Evolutionary conservation across 768 basidiomycete species (phyloP).

Genomic region (Suillus ampliporus): DNA sequence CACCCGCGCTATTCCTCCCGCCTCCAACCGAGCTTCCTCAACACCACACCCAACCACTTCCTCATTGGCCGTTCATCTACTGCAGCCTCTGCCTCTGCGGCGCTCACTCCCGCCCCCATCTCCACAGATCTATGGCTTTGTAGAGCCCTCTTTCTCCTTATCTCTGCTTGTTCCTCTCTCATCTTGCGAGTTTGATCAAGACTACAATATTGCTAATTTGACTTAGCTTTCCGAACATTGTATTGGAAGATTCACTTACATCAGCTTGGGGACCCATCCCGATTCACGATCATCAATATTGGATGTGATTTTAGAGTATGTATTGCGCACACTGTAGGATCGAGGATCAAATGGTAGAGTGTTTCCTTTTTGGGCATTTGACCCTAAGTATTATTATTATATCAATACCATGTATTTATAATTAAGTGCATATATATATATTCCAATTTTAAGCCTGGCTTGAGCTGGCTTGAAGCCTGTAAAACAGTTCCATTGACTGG

Average conservation of each 20-base stretch:
- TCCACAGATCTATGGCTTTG: background rate
- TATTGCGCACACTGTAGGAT: background rate
- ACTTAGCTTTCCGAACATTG: background rate
- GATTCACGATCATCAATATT: too few species aligned
- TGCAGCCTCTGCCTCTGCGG: too few species aligned
- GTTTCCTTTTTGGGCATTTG: background rate
- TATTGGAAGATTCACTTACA: background rate
- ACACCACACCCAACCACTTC: too few species aligned
- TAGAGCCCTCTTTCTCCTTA: background rate
- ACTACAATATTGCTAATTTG: background rate
- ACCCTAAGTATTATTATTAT: too few species aligned
- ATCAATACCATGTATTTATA: too few species aligned
- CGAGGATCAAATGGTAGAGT: background rate
- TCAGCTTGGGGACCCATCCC: background rate
- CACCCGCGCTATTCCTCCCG: too few species aligned
- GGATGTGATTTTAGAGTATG: too few species aligned
- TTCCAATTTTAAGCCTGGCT: background rate
- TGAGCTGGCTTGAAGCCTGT: too few species aligned
- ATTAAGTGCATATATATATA: too few species aligned
- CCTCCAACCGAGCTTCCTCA: too few species aligned
- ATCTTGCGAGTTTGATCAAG: background rate
- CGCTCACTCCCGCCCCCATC: background rate
- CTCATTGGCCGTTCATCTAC: background rate
- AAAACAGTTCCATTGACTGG: background rate
- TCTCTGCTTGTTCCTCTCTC: background rate